phyloP scores from a whole-genome alignment of 164 flowering plant genomes.

The Vitis amurensis region DNA sequence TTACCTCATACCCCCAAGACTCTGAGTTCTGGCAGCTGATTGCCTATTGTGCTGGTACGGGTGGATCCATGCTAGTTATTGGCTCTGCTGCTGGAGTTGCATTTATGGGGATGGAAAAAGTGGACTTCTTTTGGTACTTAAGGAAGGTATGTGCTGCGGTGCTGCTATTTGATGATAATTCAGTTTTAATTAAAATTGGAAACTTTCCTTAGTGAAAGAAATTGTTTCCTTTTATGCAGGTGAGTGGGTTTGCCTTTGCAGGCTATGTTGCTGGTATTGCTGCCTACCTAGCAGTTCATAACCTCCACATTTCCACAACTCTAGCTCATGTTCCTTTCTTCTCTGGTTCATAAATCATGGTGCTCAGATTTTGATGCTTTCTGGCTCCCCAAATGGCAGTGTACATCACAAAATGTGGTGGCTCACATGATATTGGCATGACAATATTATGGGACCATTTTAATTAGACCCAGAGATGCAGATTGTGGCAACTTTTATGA shows the following conservation, averaged over 20 bases:
- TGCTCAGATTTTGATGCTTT: neutral
- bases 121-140: slow-evolving; percentile 96
- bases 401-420: neutral
- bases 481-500: no score
- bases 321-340: slow-evolving; percentile 61
- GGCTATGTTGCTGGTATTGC: slow-evolving; percentile 94
- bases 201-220: neutral
- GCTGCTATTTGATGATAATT: neutral
- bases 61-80: slow-evolving; percentile 93
- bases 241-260: slow-evolving; percentile 95
- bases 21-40: slow-evolving; percentile 94
- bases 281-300: slow-evolving; percentile 72
- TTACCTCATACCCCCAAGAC: slow-evolving; percentile 79
- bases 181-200: neutral
- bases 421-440: neutral
- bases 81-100: slow-evolving; percentile 99
- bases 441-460: no score
- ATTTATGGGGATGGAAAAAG: slow-evolving; percentile 98
- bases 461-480: no score
- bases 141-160: slow-evolving; percentile 60
- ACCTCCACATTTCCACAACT: slow-evolving; percentile 55
- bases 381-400: neutral
- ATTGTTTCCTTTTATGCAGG: slow-evolving; percentile 43
- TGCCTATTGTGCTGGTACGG: slow-evolving; percentile 95
- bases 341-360: slow-evolving; percentile 40